These are phyloP conservation scores for Pseudonectria buxi DNA, from an alignment of 2,329 filamentous ascomycete species.

Conservation along the genomic window DNA sequence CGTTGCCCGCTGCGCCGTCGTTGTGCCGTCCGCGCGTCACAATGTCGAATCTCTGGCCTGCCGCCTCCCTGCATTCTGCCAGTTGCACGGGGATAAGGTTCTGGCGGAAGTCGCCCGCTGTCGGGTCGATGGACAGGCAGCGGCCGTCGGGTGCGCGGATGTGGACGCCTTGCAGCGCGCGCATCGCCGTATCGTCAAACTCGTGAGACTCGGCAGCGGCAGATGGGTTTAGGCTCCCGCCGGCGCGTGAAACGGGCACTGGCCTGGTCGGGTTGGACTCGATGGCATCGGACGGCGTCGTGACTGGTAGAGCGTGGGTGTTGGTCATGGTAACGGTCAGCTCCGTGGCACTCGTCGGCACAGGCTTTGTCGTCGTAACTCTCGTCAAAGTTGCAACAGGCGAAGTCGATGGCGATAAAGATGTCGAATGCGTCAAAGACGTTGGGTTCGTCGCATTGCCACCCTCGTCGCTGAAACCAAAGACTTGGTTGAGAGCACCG, in stretches of 20 bases:
- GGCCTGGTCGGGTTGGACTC: slow-evolving; percentile 32
- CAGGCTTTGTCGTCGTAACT: too few species aligned
- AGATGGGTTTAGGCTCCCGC: slow-evolving; percentile 41
- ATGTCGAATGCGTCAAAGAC: too few species aligned
- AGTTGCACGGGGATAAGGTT: slow-evolving; percentile 46
- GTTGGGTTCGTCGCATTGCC: neutral
- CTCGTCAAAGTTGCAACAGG: too few species aligned
- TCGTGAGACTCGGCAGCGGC: slow-evolving; percentile 43
- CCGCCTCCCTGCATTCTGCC: slow-evolving; percentile 36
- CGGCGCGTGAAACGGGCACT: slow-evolving; percentile 44
- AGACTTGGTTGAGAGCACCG: slow-evolving; percentile 36
- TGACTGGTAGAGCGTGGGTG: neutral
- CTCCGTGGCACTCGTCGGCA: too few species aligned
- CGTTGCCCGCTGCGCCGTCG: slow-evolving; percentile 31
- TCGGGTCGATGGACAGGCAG: slow-evolving; percentile 45
- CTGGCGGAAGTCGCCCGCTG: slow-evolving; percentile 46
- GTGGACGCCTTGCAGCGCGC: slow-evolving; percentile 37
- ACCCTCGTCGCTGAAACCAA: slow-evolving; percentile 22
- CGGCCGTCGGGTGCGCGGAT: slow-evolving; percentile 42
- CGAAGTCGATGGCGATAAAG: slow-evolving; percentile 9
- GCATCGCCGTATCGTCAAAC: slow-evolving; percentile 40
- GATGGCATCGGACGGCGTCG: slow-evolving; percentile 2
- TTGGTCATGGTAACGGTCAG: too few species aligned
- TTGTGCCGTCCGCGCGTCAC: slow-evolving; percentile 45
- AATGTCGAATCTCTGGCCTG: slow-evolving; percentile 45